Conservation (phyloP, 805 yeast species). For the Candida stauntonica region DNA sequence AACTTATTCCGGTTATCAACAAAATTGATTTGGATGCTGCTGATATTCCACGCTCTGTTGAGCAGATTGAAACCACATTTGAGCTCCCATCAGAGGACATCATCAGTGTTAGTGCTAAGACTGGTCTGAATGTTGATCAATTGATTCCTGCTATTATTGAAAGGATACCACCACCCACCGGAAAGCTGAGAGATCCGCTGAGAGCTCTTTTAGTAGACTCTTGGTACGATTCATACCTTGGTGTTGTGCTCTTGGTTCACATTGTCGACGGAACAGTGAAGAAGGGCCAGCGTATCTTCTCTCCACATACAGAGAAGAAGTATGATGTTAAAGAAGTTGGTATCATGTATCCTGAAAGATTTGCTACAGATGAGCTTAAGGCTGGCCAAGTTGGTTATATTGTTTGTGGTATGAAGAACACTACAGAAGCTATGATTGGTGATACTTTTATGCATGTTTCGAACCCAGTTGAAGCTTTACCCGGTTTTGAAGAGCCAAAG, state of each 20-base stretch:
- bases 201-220: slow-evolving; percentile 89
- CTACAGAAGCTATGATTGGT: slow-evolving; percentile 84
- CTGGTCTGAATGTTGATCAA: slow-evolving; percentile 74
- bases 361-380: slow-evolving; percentile 53
- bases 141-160: slow-evolving; percentile 81
- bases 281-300: slow-evolving; percentile 69
- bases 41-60: slow-evolving; percentile 72
- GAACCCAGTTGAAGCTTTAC: slow-evolving; percentile 64
- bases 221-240: slow-evolving; percentile 92
- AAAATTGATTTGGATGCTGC: slow-evolving; percentile 89
- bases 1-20: slow-evolving; percentile 83
- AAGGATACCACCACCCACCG: slow-evolving; percentile 75
- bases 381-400: slow-evolving; percentile 96
- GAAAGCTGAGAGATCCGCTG: slow-evolving; percentile 47
- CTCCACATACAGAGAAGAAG: slow-evolving; percentile 69
- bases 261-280: slow-evolving; percentile 78
- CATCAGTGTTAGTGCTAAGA: slow-evolving; percentile 86
- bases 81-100: slow-evolving; percentile 73
- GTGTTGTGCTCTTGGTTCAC: slow-evolving; percentile 81
- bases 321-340: slow-evolving; percentile 94
- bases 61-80: slow-evolving; percentile 80
- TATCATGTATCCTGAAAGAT: slow-evolving; percentile 87
- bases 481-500: slow-evolving; percentile 94
- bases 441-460: slow-evolving; percentile 76
- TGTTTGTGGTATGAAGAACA: slow-evolving; percentile 90